phyloP scores from a whole-genome alignment of 306 rosid genomes.

The Cicer arietinum region DNA sequence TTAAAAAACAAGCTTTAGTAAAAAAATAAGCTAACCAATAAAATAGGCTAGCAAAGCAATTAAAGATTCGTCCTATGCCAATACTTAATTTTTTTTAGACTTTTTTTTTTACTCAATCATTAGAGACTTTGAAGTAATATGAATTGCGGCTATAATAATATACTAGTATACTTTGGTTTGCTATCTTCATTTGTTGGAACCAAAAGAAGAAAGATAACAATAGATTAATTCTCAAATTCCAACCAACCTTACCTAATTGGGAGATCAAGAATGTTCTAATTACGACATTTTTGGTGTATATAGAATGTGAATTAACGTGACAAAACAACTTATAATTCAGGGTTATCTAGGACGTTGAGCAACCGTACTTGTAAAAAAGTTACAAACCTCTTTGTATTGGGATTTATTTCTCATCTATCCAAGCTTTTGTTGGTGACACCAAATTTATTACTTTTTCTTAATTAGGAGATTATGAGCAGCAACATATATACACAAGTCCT shows the following conservation, averaged over 20 bases:
- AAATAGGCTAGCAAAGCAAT: conserved; percentile 5
- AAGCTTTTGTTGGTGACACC: conserved; percentile 14
- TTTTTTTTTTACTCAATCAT: no score
- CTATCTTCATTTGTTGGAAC: background rate
- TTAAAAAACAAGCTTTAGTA: no score
- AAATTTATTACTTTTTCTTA: conserved; percentile 22
- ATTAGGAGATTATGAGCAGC: conserved; percentile 8
- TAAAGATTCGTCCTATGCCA: background rate
- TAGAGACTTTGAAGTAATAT: no score
- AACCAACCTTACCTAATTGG: conserved; percentile 48
- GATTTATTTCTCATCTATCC: conserved; percentile 36
- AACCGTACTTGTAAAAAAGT: conserved; percentile 41
- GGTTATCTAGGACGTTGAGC: conserved; percentile 39
- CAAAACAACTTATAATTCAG: background rate
- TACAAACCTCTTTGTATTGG: background rate
- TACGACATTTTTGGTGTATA: background rate
- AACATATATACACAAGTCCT: conserved; percentile 24
- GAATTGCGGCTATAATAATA: background rate
- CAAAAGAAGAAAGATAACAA: background rate
- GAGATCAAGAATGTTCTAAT: conserved; percentile 23
- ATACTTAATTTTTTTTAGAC: no score
- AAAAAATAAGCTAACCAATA: background rate
- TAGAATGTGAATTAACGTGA: conserved; percentile 4
- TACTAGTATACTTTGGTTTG: background rate
- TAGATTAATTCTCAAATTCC: conserved; percentile 32